Evolutionary conservation across 305 asterid species (phyloP).

Genomic region (Fraxinus floribunda): DNA sequence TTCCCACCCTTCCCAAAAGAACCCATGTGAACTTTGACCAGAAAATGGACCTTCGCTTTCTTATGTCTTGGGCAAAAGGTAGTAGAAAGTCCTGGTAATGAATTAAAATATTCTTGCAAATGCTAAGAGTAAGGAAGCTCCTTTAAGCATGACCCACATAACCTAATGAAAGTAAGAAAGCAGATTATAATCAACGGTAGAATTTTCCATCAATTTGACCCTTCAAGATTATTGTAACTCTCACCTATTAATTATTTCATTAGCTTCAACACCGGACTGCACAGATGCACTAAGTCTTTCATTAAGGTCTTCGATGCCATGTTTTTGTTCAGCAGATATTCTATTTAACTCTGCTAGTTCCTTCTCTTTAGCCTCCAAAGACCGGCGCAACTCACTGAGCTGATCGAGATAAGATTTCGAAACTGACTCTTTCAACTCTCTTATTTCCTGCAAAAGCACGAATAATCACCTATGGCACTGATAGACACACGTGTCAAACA

Average conservation of each 20-base stretch:
- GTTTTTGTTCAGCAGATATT: slow-evolving; percentile 73
- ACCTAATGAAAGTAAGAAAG: no score
- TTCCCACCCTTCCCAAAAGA: background rate
- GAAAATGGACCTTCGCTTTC: background rate
- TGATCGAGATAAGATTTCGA: slow-evolving; percentile 64
- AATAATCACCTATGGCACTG: slow-evolving; percentile 2
- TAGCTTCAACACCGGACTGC: slow-evolving; percentile 83
- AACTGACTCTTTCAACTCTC: slow-evolving; percentile 65
- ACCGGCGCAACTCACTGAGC: slow-evolving; percentile 54
- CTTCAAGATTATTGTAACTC: slow-evolving; percentile 18
- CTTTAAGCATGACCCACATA: no score
- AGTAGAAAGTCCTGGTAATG: background rate
- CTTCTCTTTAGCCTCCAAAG: slow-evolving; percentile 65
- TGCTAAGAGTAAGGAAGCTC: no score
- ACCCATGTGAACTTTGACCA: slow-evolving; percentile 4
- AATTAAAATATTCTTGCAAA: no score
- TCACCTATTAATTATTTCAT: slow-evolving; percentile 87
- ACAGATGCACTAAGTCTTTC: slow-evolving; percentile 71
- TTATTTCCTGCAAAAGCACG: slow-evolving; percentile 59
- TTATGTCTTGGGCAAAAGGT: background rate
- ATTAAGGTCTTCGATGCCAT: slow-evolving; percentile 66
- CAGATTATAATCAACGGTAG: background rate
- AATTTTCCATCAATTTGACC: slow-evolving; percentile 14
- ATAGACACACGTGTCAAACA: slow-evolving; percentile 19
- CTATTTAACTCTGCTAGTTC: slow-evolving; percentile 57